Evolutionary conservation across 2,329 filamentous ascomycete species (phyloP).

Genomic region (Macrophomina tecta): DNA sequence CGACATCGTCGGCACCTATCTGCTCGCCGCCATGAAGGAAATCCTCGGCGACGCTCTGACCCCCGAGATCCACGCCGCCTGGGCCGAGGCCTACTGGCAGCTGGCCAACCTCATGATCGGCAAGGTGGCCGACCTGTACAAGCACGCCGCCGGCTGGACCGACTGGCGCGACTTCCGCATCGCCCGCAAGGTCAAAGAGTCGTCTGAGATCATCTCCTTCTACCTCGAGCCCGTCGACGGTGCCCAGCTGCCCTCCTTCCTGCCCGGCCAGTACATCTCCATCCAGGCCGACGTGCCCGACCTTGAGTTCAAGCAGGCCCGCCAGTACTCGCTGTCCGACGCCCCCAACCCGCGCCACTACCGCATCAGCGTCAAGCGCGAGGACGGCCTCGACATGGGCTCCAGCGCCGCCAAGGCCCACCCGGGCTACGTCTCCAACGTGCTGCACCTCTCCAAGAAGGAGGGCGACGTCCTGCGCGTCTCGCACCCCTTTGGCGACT

Average conservation of each 20-base stretch:
- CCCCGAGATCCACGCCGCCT: constrained; percentile 67
- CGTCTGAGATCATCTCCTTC: constrained; percentile 73
- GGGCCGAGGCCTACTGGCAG: constrained; percentile 74
- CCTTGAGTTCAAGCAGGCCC: constrained; percentile 64
- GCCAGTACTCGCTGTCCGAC: constrained; percentile 77
- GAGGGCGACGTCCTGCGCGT: constrained; percentile 69
- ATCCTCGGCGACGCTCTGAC: constrained; percentile 73
- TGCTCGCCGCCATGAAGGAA: constrained; percentile 70
- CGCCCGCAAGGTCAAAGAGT: constrained; percentile 68
- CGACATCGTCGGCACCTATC: constrained; percentile 70
- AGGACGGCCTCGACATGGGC: constrained; percentile 44
- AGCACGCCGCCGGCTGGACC: constrained; percentile 66
- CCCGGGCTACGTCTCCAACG: constrained; percentile 72
- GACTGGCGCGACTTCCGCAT: constrained; percentile 73
- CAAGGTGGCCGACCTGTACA: constrained; percentile 68
- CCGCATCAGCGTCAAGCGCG: constrained; percentile 72
- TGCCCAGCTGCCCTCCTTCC: constrained; percentile 65
- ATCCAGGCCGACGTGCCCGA: constrained; percentile 64
- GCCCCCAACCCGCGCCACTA: constrained; percentile 66
- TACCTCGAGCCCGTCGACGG: constrained; percentile 70
- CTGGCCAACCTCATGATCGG: constrained; percentile 75
- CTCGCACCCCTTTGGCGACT: constrained; percentile 68
- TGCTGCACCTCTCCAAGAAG: constrained; percentile 67
- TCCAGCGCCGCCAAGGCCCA: constrained; percentile 51
- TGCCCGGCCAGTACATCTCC: constrained; percentile 76